Evolutionary conservation across 2,329 filamentous ascomycete species (phyloP).

Genomic region (Niveomyces coronatus): DNA sequence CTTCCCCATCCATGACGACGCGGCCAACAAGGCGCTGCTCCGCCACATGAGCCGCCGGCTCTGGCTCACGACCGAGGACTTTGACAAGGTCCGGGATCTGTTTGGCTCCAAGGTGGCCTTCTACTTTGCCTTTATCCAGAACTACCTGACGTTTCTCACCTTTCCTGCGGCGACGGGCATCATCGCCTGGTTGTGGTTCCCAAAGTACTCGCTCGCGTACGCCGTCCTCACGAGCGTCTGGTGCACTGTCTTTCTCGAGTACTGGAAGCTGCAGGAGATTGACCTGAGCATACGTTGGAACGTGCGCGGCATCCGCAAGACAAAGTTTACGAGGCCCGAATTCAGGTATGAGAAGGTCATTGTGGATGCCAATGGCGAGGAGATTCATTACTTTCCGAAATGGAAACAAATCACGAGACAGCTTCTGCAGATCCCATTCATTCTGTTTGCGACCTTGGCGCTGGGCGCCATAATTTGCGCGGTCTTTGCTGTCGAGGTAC

Average conservation of each 20-base stretch:
- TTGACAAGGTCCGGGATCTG: conserved; percentile 51
- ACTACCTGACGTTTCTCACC: conserved; percentile 60
- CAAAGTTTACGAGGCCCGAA: conserved; percentile 55
- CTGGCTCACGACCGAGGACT: conserved; percentile 37
- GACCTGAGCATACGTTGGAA: conserved; percentile 65
- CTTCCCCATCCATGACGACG: conserved; percentile 52
- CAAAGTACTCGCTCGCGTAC: conserved; percentile 61
- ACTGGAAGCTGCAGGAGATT: conserved; percentile 66
- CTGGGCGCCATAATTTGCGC: conserved; percentile 57
- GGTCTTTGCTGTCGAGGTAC: conserved; percentile 64
- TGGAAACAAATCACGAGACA: conserved; percentile 56
- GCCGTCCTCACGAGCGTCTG: conserved; percentile 57
- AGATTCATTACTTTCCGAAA: conserved; percentile 50
- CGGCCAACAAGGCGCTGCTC: conserved; percentile 45
- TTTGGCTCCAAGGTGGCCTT: conserved; percentile 61
- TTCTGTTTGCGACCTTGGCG: conserved; percentile 43
- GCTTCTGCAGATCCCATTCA: conserved; percentile 59
- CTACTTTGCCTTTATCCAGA: conserved; percentile 76
- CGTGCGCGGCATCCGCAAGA: conserved; percentile 55
- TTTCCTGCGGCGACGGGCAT: conserved; percentile 60
- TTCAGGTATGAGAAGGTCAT: conserved; percentile 54
- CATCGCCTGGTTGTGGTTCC: conserved; percentile 57
- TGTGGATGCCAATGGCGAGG: conserved; percentile 54
- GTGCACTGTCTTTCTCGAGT: conserved; percentile 66
- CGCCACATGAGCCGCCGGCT: conserved; percentile 44